Evolutionary conservation across 2,329 filamentous ascomycete species (phyloP).

Genomic region (Cadophora malorum): DNA sequence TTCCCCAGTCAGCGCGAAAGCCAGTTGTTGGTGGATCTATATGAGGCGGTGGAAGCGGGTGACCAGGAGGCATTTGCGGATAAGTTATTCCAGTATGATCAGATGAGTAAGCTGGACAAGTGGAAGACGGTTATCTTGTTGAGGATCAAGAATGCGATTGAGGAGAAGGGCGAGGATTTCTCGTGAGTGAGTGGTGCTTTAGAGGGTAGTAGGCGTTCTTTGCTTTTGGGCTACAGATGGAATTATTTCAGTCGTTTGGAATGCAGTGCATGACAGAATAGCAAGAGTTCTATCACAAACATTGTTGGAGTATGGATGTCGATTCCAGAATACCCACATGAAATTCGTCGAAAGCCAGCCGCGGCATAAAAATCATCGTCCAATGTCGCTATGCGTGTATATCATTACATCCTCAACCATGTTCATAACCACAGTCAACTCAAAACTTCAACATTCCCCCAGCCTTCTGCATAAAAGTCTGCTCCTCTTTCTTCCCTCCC

Average conservation of each 20-base stretch:
- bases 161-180: slow-evolving; percentile 73
- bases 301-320: not conserved
- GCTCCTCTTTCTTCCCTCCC: slow-evolving; percentile 38
- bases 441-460: slow-evolving; percentile 37
- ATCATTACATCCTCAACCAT: not conserved
- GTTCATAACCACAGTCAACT: not conserved
- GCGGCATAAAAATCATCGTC: not conserved
- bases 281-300: not conserved
- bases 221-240: slow-evolving; percentile 17
- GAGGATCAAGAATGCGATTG: slow-evolving; percentile 83
- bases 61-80: slow-evolving; percentile 86
- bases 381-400: slow-evolving; percentile 3
- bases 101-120: slow-evolving; percentile 92
- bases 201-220: slow-evolving; percentile 9
- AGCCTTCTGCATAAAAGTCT: slow-evolving; percentile 39
- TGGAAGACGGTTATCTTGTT: slow-evolving; percentile 93
- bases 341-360: too few relatives aligned
- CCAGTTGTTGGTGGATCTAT: slow-evolving; percentile 79
- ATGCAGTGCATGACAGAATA: slow-evolving; percentile 15
- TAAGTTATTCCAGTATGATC: slow-evolving; percentile 87
- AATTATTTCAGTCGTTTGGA: not conserved
- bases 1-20: slow-evolving; percentile 82
- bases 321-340: not conserved
- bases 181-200: slow-evolving; percentile 47
- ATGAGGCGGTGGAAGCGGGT: slow-evolving; percentile 75